Evolutionary conservation across 352 stramenopile genomes (phyloP), one percentile per base, ranked within the genome.

Genomic region (Stramenopiles sp.): DNA sequence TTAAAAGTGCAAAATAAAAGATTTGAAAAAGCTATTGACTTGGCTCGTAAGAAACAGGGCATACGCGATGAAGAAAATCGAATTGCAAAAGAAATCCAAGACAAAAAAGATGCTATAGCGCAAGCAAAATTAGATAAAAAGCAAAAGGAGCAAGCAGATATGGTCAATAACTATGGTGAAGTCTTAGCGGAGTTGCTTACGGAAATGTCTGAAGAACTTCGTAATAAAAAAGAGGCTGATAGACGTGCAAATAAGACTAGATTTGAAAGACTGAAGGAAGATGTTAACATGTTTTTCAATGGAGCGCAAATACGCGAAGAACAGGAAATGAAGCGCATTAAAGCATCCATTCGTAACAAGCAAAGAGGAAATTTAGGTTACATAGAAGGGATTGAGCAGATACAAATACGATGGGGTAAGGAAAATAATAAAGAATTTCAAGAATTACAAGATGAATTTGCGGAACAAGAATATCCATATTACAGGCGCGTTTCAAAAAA

Each of bases 271-370:
- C 13, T 76, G 65, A 76, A 13, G 65, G 65, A 76, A 76, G 65
- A 76, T 76, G 65, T 76, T 13, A 76, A 76, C 13, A 76, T 76
- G 65, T 76, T 76, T 33, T 76, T 76, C 13, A 76, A 76, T 76
- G 65, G 65, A 4, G 65, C 4, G 7, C 4, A 76, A 33, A 13
- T 76, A 31, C 30, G 65, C 7, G 4, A 31, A 20, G 65, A 76
- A 76, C 4, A 76, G 65, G 65, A 76, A 76, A 76, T 76, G 65
- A 76, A 76, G 31, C 4, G 65, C 4, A 76, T 76, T 13, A 13
- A 4, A 31, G 65, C 65, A 33, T 76, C 65, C 13, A 76, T 76
- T 76, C 4, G 65, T 1, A 33, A 31, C 65, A 76, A 13, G 65
- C 65, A 76, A 76, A 76, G 7, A 33, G 65, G 65, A 13, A 76